Conservation (phyloP, 2,329 filamentous ascomycete genomes). For the Acrocalymma vagum region DNA sequence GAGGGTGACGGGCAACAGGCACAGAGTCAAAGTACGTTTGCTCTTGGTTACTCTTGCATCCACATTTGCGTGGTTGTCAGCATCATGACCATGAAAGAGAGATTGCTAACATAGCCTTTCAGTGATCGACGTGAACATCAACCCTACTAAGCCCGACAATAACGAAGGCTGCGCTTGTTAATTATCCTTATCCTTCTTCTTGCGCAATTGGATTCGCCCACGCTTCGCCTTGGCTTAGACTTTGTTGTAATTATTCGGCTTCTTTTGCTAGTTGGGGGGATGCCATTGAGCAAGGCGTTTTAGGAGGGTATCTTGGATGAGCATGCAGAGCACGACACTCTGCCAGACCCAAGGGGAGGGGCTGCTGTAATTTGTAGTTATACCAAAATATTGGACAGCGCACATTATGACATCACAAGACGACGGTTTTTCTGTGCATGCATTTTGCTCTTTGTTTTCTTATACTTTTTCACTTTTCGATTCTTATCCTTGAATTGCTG, state of each 20-base stretch:
- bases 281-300: slow-evolving; percentile 51
- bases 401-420: no score
- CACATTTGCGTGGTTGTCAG: no score
- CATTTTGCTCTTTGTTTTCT: no score
- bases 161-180: slow-evolving; percentile 61
- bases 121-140: slow-evolving; percentile 96
- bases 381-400: slow-evolving; percentile 31
- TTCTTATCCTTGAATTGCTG: no score
- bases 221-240: slow-evolving; percentile 32
- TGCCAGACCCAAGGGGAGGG: slow-evolving; percentile 11
- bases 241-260: slow-evolving; percentile 47
- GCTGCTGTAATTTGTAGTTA: slow-evolving; percentile 47
- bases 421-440: no score
- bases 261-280: slow-evolving; percentile 29
- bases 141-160: slow-evolving; percentile 69
- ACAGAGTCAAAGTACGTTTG: slow-evolving; percentile 78
- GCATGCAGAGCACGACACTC: slow-evolving; percentile 24
- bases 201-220: slow-evolving; percentile 14
- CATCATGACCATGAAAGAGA: no score
- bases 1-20: slow-evolving; percentile 85
- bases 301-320: slow-evolving; percentile 18
- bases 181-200: no score
- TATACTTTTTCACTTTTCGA: no score
- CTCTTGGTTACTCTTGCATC: no score
- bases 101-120: slow-evolving; percentile 29